Evolutionary conservation across 768 basidiomycete species (phyloP).

Genomic region (Podaxis rugospora): DNA sequence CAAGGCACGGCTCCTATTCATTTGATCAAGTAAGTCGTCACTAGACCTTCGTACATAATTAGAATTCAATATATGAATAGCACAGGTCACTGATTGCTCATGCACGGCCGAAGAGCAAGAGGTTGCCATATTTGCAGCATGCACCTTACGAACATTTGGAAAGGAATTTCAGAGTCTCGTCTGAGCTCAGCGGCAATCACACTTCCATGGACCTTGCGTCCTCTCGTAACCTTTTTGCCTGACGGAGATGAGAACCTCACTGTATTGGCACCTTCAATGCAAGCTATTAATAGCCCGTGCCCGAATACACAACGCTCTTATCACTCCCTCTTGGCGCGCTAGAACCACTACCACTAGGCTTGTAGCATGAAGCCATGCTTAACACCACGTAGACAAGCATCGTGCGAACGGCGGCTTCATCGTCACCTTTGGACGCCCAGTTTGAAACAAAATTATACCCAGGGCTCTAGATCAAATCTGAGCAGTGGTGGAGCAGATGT

Average conservation of each 20-base stretch:
- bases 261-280: neutral
- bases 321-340: conserved; percentile 4
- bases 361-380: neutral
- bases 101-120: neutral
- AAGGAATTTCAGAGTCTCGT: neutral
- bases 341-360: neutral
- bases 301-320: neutral
- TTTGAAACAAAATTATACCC: neutral
- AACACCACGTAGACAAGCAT: neutral
- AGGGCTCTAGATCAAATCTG: neutral
- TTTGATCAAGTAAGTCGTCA: neutral
- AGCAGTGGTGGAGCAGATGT: neutral
- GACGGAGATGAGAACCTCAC: neutral
- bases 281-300: neutral
- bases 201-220: neutral
- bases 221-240: neutral
- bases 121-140: neutral
- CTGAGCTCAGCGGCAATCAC: neutral
- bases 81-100: neutral
- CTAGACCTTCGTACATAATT: neutral
- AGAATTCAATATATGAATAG: conserved; percentile 4
- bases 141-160: neutral
- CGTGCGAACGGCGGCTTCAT: neutral
- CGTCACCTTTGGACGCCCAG: neutral
- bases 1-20: neutral